These are phyloP conservation scores for Favolaschia claudopus DNA, from an alignment of 768 basidiomycete species.

Conservation along the genomic window DNA sequence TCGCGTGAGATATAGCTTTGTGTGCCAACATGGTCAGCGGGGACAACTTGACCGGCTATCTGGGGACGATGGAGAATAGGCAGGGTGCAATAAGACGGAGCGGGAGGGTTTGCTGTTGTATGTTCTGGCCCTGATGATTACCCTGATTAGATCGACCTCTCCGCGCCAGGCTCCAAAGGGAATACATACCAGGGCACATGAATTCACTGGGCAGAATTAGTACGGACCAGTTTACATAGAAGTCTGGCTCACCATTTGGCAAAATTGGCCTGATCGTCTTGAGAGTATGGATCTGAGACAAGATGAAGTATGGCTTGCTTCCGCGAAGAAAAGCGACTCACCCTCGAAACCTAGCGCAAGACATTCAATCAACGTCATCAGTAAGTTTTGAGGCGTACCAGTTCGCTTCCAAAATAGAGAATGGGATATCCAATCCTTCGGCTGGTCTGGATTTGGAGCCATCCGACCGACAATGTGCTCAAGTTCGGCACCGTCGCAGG, in stretches of 20 bases:
- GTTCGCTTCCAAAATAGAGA: constrained; percentile 59
- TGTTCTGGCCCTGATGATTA: constrained; percentile 57
- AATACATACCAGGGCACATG: constrained; percentile 57
- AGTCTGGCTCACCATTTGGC: constrained; percentile 53
- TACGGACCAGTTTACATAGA: neutral
- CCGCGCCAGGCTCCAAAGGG: no score
- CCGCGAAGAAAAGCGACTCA: constrained; percentile 22
- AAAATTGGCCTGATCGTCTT: constrained; percentile 63
- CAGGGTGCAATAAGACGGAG: constrained; percentile 62
- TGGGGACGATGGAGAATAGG: constrained; percentile 58
- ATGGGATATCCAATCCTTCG: constrained; percentile 65
- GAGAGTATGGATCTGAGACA: constrained; percentile 62
- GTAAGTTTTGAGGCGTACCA: no score
- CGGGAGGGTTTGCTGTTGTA: constrained; percentile 43
- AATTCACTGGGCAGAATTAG: constrained; percentile 46
- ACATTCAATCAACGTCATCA: neutral
- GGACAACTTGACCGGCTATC: constrained; percentile 7
- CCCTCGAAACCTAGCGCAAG: constrained; percentile 59
- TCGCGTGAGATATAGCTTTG: constrained; percentile 61
- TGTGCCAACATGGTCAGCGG: constrained; percentile 34
- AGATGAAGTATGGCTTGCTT: neutral
- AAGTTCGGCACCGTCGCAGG: constrained; percentile 51
- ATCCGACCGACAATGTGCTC: constrained; percentile 53
- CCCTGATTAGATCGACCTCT: no score
- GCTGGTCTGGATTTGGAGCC: constrained; percentile 50